Evolutionary conservation across 2,329 filamentous ascomycete genomes (phyloP), one percentile per base, ranked within the genome.

Genomic region (Fusarium brevicatenulatum): DNA sequence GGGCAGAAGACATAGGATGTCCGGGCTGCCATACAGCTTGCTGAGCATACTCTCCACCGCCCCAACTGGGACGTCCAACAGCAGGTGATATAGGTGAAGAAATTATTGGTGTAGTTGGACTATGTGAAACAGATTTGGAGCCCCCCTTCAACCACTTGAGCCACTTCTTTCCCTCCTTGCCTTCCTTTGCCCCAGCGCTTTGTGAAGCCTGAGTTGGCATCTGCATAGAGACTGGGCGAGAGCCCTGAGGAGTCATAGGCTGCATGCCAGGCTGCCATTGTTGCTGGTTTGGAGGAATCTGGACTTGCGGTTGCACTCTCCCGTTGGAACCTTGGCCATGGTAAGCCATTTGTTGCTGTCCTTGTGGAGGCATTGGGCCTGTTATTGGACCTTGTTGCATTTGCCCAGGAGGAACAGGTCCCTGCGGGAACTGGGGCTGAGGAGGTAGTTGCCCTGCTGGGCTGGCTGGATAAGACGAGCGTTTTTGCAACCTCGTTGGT

Each of bases 81-180:
- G n/a, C 57, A 25, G 70, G 57, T 4, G 69, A 60, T 21, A 70
- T 66, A 49, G 64, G 67, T 4, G 75, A 67, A 39, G 63, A 65
- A 5, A 54, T 46, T 13, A 70, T 40, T 7, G 71, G 67, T 3
- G 66, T 69, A 12, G 73, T 75, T 12, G 75, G 73, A 8, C 67
- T 77, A 3, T 67, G 69, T 3, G 67, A 59, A n/a, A 63, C 63
- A 53, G 76, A 63, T 18, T 78, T 78, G 28, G 65, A 65, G 10
- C 76, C 73, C 11, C 73, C 75, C 34, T 78, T 78, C 43, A 76
- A 55, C 68, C 75, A 78, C 39, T 77, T 78, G 46, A 77, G 44
- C 76, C 76, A 78, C 58, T 72, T 77, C 67, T 76, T 77, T 19
- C 68, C 59, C 5, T 68, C 71, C 18, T 74, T 74, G 18, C 71